A percentile compares a stretch with the other conserved stretches of the same genome.
These are phyloP conservation scores for Oidium heveae DNA, from an alignment of 2,329 filamentous ascomycete genomes.

Conservation along the genomic window DNA sequence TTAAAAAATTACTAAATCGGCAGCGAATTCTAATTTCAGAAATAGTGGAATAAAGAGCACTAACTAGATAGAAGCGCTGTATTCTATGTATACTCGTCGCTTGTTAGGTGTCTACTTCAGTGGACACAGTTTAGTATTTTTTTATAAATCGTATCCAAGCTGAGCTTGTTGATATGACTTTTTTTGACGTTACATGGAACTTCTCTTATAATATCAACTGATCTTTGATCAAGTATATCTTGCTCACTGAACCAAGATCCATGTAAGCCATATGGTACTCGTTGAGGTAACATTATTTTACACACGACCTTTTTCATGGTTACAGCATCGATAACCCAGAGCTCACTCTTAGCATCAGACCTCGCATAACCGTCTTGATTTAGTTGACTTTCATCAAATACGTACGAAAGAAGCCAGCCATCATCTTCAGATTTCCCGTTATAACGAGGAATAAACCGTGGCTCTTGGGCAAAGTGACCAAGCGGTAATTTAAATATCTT, in stretches of 20 bases:
- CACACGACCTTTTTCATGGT: constrained; percentile 35
- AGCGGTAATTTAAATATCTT: constrained; percentile 33
- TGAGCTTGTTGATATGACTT: too few relatives aligned
- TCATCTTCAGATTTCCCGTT: constrained; percentile 28
- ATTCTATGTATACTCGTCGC: too few relatives aligned
- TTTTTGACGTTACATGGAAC: constrained; percentile 2
- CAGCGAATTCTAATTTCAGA: too few relatives aligned
- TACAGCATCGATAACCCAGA: constrained; percentile 42
- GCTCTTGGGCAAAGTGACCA: constrained; percentile 40
- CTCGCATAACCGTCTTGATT: constrained; percentile 15
- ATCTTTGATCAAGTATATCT: constrained; percentile 22
- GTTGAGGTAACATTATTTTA: constrained; percentile 32
- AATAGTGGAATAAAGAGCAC: too few relatives aligned
- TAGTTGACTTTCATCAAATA: constrained; percentile 43
- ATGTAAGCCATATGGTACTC: constrained; percentile 46
- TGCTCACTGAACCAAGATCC: constrained; percentile 32
- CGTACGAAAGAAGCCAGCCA: constrained; percentile 41
- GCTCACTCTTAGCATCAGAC: constrained; percentile 26
- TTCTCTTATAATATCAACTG: constrained; percentile 7
- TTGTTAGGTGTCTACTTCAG: too few relatives aligned
- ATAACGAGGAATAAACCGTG: constrained; percentile 31
- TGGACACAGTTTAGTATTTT: too few relatives aligned
- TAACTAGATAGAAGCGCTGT: too few relatives aligned
- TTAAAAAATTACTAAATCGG: too few relatives aligned
- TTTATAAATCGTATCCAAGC: too few relatives aligned